These are phyloP conservation scores for Tylopilus sp. DNA, from an alignment of 768 basidiomycete genomes.

Conservation along the genomic window DNA sequence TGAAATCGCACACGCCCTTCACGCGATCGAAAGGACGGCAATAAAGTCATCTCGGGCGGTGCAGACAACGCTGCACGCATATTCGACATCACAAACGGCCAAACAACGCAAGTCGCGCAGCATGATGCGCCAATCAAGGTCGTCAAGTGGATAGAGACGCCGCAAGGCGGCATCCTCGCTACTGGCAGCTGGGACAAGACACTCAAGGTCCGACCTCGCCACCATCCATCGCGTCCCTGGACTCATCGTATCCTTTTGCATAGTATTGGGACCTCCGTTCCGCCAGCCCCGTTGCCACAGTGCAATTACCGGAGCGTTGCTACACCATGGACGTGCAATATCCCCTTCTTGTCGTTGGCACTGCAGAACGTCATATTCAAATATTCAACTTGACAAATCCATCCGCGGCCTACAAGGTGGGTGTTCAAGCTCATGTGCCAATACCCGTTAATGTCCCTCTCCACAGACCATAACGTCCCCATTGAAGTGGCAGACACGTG, in stretches of 20 bases:
- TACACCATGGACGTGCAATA: slow-evolving; percentile 83
- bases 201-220: slow-evolving; percentile 59
- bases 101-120: slow-evolving; percentile 77
- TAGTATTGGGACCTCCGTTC: slow-evolving; percentile 93
- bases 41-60: slow-evolving; percentile 87
- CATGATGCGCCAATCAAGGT: slow-evolving; percentile 88
- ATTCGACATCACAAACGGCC: slow-evolving; percentile 86
- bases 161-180: slow-evolving; percentile 70
- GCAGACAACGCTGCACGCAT: slow-evolving; percentile 94
- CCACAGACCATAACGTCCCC: slow-evolving; percentile 81
- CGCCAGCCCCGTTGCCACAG: slow-evolving; percentile 69
- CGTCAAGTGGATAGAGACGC: slow-evolving; percentile 77
- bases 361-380: slow-evolving; percentile 88
- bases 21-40: slow-evolving; percentile 62
- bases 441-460: slow-evolving; percentile 1
- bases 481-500: slow-evolving; percentile 90
- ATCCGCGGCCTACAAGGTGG: slow-evolving; percentile 70
- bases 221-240: neutral
- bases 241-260: neutral
- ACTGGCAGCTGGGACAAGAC: slow-evolving; percentile 99
- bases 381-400: slow-evolving; percentile 87
- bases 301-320: slow-evolving; percentile 85
- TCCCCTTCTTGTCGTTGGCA: slow-evolving; percentile 87
- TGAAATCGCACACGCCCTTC: slow-evolving; percentile 5
- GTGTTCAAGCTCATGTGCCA: slow-evolving; percentile 12